Conservation (phyloP, 2,329 filamentous ascomycete species). For the Tolypocladium cylindrosporum region DNA sequence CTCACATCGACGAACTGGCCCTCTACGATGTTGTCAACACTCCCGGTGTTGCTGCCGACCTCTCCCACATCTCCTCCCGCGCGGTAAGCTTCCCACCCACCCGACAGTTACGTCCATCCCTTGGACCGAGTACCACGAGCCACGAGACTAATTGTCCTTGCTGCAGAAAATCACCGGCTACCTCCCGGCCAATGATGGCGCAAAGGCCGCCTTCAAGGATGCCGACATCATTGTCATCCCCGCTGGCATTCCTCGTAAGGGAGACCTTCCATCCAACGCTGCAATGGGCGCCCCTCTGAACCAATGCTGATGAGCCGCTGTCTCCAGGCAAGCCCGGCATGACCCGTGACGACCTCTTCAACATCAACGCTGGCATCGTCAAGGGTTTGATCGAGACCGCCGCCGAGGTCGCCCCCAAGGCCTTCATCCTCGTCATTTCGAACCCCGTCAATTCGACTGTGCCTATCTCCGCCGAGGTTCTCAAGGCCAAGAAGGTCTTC, state of each 20-base stretch:
- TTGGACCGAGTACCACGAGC: not conserved
- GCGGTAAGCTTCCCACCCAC: slow-evolving; percentile 43
- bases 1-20: slow-evolving; percentile 81
- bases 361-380: slow-evolving; percentile 98
- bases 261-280: not conserved
- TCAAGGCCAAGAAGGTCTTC: slow-evolving; percentile 89
- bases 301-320: not conserved
- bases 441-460: slow-evolving; percentile 99
- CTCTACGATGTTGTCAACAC: slow-evolving; percentile 99
- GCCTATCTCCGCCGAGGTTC: slow-evolving; percentile 91
- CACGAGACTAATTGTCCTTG: not conserved
- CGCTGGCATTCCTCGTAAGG: slow-evolving; percentile 89
- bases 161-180: slow-evolving; percentile 74
- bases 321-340: slow-evolving; percentile 88
- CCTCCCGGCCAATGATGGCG: slow-evolving; percentile 75
- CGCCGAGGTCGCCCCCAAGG: slow-evolving; percentile 83
- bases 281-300: not conserved
- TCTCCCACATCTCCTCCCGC: slow-evolving; percentile 91
- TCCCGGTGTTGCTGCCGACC: slow-evolving; percentile 87
- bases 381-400: slow-evolving; percentile 84
- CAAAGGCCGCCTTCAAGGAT: slow-evolving; percentile 81
- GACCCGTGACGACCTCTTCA: slow-evolving; percentile 99
- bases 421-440: slow-evolving; percentile 92
- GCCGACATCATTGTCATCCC: slow-evolving; percentile 96
- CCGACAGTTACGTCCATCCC: slow-evolving; percentile 2